Base-by-base conservation (phyloP, 2,329 filamentous ascomycete genomes). In the Colletotrichum brevisporum region DNA sequence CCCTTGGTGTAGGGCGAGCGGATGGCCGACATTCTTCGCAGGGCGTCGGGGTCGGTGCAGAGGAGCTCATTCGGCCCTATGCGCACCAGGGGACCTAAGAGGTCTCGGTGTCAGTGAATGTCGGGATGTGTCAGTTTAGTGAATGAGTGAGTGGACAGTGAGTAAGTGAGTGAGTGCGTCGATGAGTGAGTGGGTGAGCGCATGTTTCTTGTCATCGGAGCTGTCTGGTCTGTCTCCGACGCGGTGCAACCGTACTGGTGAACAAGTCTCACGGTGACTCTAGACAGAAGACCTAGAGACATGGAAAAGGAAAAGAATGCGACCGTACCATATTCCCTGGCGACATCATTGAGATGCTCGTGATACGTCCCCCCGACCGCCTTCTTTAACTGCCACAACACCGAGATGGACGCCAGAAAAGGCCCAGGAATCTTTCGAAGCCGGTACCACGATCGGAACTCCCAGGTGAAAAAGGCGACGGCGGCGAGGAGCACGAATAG, bases 1-100 rank as follows among this genome's bases (percentile, higher is more conserved):
- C 78, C 79, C 63, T 79, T 80, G 27, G 74, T 78, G 71, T 81
- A 81, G 5, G 76, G 71, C n/a, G 80, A 81, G 16, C 78, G 78
- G 43, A 76, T 78, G 21, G 75, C 76, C 67, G 77, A 79, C 71
- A 80, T 76, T 63, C 70, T 76, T 26, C 74, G 74, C 43, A 76
- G 67, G 10, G 75, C 72, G 4, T 77, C 78, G 0, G 81, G 79
- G 63, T 85, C 83, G 21, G 76, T 75, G 1, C 79, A 83, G 4
- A 81, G 69, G 1, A 85, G 73, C 43, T 82, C 77, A 51, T 83
- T 82, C 10, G 83, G 83, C 0, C 82, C 83, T 41, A 84, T 79
- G 5, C 83, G 79, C 2, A 79, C 78, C 12, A 84, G 75, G 5
- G 78, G 73, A 2, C 80, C 80, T 76, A 6, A 9, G 27, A 31